Conservation (phyloP, 1,284 basidiomycete genomes). For the Paramarasmius palmivorus region DNA sequence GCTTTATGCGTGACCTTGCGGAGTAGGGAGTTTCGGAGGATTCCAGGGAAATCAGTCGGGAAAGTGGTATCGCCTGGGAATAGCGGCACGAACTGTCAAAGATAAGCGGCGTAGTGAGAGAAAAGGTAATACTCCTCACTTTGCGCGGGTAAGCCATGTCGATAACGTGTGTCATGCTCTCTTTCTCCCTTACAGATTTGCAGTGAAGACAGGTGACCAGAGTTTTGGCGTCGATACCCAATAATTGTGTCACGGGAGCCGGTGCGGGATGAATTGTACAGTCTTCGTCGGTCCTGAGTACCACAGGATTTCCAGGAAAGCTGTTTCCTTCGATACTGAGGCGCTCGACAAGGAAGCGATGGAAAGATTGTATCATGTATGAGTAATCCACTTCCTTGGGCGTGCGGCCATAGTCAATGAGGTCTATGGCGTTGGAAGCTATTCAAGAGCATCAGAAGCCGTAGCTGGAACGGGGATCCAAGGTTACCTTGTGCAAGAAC, state of each 20-base stretch:
- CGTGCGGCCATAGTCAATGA: constrained; percentile 88
- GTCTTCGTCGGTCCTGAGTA: constrained; percentile 39
- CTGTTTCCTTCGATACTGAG: constrained; percentile 70
- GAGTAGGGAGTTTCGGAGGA: constrained; percentile 78
- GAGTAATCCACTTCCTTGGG: constrained; percentile 74
- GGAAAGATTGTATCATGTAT: constrained; percentile 92
- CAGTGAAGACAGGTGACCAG: constrained; percentile 79
- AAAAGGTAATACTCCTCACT: constrained; percentile 52
- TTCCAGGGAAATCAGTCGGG: constrained; percentile 63
- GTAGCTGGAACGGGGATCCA: background rate
- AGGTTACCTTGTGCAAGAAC: constrained; percentile 72
- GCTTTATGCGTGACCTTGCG: constrained; percentile 86
- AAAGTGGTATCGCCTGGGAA: constrained; percentile 51
- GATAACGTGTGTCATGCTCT: constrained; percentile 77
- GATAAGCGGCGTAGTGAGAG: background rate
- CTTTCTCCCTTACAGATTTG: constrained; percentile 69
- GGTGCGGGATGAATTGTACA: constrained; percentile 37
- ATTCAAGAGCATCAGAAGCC: background rate
- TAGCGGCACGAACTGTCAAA: constrained; percentile 24
- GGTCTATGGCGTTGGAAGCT: constrained; percentile 80
- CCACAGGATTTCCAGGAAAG: constrained; percentile 58
- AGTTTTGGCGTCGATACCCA: constrained; percentile 78
- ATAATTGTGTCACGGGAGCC: constrained; percentile 77
- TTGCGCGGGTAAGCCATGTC: constrained; percentile 89
- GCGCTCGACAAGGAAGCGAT: constrained; percentile 89